Evolutionary conservation across 2,329 filamentous ascomycete species (phyloP).

Genomic region (Aspergillus quadrilineatus): DNA sequence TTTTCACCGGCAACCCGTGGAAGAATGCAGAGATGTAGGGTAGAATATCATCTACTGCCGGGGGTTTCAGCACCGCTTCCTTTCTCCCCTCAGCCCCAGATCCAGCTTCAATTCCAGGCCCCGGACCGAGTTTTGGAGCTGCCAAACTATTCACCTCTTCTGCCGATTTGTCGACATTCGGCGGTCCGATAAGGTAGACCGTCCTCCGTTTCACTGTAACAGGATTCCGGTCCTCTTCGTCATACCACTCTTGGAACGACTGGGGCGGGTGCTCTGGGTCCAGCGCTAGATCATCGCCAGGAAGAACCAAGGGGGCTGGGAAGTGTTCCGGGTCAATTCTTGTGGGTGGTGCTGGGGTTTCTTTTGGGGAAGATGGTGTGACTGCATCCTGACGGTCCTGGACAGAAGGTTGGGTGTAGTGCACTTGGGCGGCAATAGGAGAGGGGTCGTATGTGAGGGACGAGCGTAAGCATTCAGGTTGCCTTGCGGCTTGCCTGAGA

Average conservation of each 20-base stretch:
- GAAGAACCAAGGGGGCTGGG: conserved; percentile 60
- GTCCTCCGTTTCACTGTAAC: conserved; percentile 48
- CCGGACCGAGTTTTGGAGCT: neutral
- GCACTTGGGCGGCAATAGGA: conserved; percentile 34
- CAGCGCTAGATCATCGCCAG: conserved; percentile 57
- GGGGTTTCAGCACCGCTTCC: no score
- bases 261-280: conserved; percentile 56
- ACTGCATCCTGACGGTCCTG: conserved; percentile 25
- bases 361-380: conserved; percentile 1
- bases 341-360: neutral
- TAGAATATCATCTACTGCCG: conserved; percentile 32
- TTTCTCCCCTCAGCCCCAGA: no score
- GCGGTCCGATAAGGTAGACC: conserved; percentile 56
- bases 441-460: conserved; percentile 24
- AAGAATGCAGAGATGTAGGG: conserved; percentile 54
- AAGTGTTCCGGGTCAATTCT: conserved; percentile 41
- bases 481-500: neutral
- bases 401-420: conserved; percentile 32
- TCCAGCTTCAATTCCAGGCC: neutral
- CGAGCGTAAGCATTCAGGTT: conserved; percentile 6
- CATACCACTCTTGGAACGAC: conserved; percentile 53
- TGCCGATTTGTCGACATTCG: conserved; percentile 32
- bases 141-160: neutral
- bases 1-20: conserved; percentile 53
- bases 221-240: conserved; percentile 49